These are phyloP conservation scores for Drechslerella dactyloides DNA, from an alignment of 2,329 filamentous ascomycete genomes.

Conservation along the genomic window DNA sequence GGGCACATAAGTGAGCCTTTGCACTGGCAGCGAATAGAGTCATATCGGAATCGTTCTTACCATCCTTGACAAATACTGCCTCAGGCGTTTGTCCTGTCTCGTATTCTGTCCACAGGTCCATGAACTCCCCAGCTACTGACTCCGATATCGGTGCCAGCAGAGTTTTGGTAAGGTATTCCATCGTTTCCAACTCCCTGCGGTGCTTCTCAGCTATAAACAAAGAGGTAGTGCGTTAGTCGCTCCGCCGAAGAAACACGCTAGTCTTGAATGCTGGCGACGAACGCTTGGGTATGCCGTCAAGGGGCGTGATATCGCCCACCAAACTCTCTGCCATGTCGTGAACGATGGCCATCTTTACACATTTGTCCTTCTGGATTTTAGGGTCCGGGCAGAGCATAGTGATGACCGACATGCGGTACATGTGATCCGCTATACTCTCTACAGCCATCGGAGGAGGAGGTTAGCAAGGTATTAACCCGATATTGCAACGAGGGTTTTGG, in stretches of 20 bases:
- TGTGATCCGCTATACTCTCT: constrained; percentile 96
- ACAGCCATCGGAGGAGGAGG: background rate
- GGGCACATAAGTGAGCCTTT: background rate
- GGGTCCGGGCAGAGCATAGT: constrained; percentile 84
- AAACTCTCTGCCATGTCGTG: constrained; percentile 98
- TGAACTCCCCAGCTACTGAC: constrained; percentile 75
- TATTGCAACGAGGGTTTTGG: too few species aligned
- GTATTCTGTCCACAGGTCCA: constrained; percentile 90
- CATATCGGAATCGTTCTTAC: constrained; percentile 22
- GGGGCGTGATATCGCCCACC: constrained; percentile 94
- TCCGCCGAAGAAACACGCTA: background rate
- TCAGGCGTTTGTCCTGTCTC: constrained; percentile 85
- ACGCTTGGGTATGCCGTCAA: constrained; percentile 78
- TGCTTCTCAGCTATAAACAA: constrained; percentile 71
- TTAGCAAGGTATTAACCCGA: background rate
- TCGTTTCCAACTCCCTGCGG: constrained; percentile 82
- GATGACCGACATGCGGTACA: constrained; percentile 99
- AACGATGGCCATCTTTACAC: constrained; percentile 92
- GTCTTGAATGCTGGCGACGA: constrained; percentile 4
- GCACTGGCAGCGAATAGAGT: background rate
- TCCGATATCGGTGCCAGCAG: constrained; percentile 77
- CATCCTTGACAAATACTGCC: constrained; percentile 87
- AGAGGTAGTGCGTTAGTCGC: constrained; percentile 51
- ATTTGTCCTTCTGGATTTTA: constrained; percentile 75
- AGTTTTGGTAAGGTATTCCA: constrained; percentile 82